These are phyloP conservation scores for Apiospora saccharicola DNA, from an alignment of 2,329 filamentous ascomycete genomes.

Conservation along the genomic window DNA sequence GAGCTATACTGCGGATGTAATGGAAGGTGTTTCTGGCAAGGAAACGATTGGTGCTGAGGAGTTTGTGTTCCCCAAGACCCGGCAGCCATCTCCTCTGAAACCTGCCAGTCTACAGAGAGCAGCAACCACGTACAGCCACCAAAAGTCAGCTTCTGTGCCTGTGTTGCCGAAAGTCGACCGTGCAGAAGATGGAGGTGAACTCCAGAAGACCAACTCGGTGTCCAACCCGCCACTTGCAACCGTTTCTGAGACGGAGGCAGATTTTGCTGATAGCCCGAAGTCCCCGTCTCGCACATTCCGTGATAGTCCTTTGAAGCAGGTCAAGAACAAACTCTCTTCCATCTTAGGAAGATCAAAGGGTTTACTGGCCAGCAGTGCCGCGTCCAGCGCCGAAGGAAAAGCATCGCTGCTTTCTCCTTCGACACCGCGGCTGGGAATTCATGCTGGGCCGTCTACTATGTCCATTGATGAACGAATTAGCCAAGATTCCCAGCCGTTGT, in stretches of 20 bases:
- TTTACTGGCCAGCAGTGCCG: slow-evolving; percentile 80
- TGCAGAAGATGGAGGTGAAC: slow-evolving; percentile 40
- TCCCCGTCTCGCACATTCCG: slow-evolving; percentile 57
- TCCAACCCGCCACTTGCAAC: slow-evolving; percentile 62
- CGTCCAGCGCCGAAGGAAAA: slow-evolving; percentile 68
- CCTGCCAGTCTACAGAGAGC: slow-evolving; percentile 41
- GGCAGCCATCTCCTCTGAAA: slow-evolving; percentile 48
- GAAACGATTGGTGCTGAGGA: slow-evolving; percentile 56
- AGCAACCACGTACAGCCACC: slow-evolving; percentile 53
- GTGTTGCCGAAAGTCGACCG: slow-evolving; percentile 49
- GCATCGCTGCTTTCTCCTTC: slow-evolving; percentile 64
- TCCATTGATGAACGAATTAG: slow-evolving; percentile 46
- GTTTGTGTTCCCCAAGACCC: slow-evolving; percentile 53
- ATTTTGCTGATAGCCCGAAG: slow-evolving; percentile 54
- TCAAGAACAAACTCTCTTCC: slow-evolving; percentile 91
- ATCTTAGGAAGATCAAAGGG: slow-evolving; percentile 88
- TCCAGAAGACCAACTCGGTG: slow-evolving; percentile 68
- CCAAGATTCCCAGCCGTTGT: slow-evolving; percentile 47
- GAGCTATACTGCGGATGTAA: slow-evolving; percentile 67
- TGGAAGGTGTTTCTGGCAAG: slow-evolving; percentile 63
- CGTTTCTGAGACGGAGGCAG: slow-evolving; percentile 49
- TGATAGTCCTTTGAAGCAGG: slow-evolving; percentile 87
- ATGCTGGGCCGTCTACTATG: slow-evolving; percentile 57
- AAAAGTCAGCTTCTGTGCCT: slow-evolving; percentile 71
- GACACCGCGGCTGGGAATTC: slow-evolving; percentile 52